Conservation (phyloP, 1,284 basidiomycete genomes). For the Ustilago hordei region DNA sequence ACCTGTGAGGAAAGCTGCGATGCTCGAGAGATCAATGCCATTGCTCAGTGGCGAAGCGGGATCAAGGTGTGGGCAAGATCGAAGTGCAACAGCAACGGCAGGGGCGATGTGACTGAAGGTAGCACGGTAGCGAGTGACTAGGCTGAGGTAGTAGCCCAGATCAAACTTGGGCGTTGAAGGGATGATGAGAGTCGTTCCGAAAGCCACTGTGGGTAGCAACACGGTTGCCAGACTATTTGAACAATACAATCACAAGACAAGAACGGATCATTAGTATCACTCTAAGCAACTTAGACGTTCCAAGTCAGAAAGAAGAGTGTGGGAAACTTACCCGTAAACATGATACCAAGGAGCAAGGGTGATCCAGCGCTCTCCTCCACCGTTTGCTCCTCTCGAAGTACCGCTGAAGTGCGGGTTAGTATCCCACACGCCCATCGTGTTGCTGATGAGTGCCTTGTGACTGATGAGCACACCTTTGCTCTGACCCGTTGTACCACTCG, state of each 20-base stretch:
- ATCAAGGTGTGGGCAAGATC: constrained; percentile 65
- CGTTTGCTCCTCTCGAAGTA: constrained; percentile 23
- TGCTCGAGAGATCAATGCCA: constrained; percentile 67
- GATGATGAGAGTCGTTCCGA: constrained; percentile 69
- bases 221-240: constrained; percentile 58
- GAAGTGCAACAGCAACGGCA: constrained; percentile 70
- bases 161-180: constrained; percentile 66
- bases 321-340: constrained; percentile 43
- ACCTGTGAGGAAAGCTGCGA: constrained; percentile 68
- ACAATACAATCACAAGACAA: background rate
- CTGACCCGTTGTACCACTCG: constrained; percentile 69
- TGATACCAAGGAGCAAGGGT: constrained; percentile 70
- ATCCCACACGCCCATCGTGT: constrained; percentile 62
- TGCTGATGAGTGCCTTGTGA: constrained; percentile 65
- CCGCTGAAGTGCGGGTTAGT: constrained; percentile 49
- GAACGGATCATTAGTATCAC: background rate
- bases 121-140: constrained; percentile 65
- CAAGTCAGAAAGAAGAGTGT: background rate
- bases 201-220: constrained; percentile 61
- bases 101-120: constrained; percentile 71
- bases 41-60: constrained; percentile 27
- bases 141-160: constrained; percentile 66
- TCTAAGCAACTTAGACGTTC: background rate
- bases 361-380: constrained; percentile 64
- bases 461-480: constrained; percentile 70